These are phyloP conservation scores for Agarophyton chilense DNA, from an alignment of 23 red algal genomes.

Conservation along the genomic window DNA sequence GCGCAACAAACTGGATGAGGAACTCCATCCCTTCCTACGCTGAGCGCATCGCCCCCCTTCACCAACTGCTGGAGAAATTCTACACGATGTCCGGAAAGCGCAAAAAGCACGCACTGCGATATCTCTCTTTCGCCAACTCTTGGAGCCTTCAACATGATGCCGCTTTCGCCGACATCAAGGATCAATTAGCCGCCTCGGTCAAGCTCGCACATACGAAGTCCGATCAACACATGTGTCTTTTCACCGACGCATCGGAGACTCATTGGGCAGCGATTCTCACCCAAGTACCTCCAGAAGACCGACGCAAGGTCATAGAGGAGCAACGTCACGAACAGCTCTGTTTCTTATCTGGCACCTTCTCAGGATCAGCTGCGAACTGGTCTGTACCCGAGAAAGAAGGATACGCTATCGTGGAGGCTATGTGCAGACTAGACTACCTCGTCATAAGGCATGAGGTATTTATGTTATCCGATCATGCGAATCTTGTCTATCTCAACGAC, in stretches of 20 bases:
- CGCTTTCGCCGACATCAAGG: slow-evolving; percentile 13
- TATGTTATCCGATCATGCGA: slow-evolving; percentile 37
- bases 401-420: slow-evolving; percentile 31
- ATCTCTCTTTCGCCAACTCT: neutral
- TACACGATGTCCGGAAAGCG: slow-evolving; percentile 6
- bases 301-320: neutral
- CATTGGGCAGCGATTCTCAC: slow-evolving; percentile 25
- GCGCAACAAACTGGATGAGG: slow-evolving; percentile 18
- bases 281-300: neutral
- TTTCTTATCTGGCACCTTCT: slow-evolving; percentile 24
- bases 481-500: slow-evolving; percentile 34
- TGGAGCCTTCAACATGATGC: slow-evolving; percentile 30
- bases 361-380: slow-evolving; percentile 12
- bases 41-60: neutral
- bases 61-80: neutral
- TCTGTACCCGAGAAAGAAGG: slow-evolving; percentile 28
- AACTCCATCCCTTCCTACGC: slow-evolving; percentile 4
- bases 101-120: neutral
- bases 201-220: neutral
- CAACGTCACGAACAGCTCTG: neutral
- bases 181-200: neutral
- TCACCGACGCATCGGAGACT: slow-evolving; percentile 17
- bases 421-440: slow-evolving; percentile 18
- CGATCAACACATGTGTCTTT: neutral
- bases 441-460: neutral